Percentiles rank a stretch among this genome's conserved stretches.
Evolutionary conservation across 768 basidiomycete genomes (phyloP).

Genomic region (Auriscalpium vulgare): DNA sequence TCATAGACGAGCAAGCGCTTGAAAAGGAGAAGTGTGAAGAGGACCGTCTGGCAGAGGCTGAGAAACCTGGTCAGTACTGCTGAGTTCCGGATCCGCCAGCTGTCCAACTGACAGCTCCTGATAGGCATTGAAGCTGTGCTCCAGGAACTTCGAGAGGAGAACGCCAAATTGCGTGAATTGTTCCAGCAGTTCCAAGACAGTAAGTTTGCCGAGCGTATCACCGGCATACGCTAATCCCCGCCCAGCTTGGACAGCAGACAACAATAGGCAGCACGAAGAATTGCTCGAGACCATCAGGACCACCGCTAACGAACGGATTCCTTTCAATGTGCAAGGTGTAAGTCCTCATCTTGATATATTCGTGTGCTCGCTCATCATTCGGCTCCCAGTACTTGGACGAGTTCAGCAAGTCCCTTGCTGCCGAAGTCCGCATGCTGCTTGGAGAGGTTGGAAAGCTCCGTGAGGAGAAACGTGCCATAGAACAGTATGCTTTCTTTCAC

Average conservation of each 20-base stretch:
- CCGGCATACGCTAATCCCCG: background rate
- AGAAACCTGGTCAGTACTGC: constrained; percentile 43
- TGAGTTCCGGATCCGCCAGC: background rate
- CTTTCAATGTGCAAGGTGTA: constrained; percentile 80
- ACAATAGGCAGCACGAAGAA: constrained; percentile 54
- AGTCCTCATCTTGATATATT: constrained; percentile 16
- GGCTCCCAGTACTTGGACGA: constrained; percentile 67
- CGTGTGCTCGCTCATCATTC: constrained; percentile 1
- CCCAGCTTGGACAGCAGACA: constrained; percentile 64
- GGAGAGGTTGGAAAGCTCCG: constrained; percentile 78
- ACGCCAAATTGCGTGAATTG: constrained; percentile 49
- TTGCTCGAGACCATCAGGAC: constrained; percentile 59
- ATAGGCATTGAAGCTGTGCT: constrained; percentile 54
- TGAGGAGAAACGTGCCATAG: constrained; percentile 68
- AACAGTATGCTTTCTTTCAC: constrained; percentile 51
- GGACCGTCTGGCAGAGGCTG: constrained; percentile 41
- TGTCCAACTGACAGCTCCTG: constrained; percentile 11
- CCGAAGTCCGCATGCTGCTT: constrained; percentile 77
- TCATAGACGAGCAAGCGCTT: constrained; percentile 47
- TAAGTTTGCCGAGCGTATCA: constrained; percentile 23
- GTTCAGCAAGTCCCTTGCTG: constrained; percentile 77
- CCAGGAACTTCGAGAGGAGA: constrained; percentile 51
- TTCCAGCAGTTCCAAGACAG: constrained; percentile 49
- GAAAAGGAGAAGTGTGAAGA: constrained; percentile 47
- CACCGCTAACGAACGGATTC: constrained; percentile 69